These are phyloP conservation scores for Malassezia equina DNA, from an alignment of 1,284 basidiomycete species.

Conservation along the genomic window DNA sequence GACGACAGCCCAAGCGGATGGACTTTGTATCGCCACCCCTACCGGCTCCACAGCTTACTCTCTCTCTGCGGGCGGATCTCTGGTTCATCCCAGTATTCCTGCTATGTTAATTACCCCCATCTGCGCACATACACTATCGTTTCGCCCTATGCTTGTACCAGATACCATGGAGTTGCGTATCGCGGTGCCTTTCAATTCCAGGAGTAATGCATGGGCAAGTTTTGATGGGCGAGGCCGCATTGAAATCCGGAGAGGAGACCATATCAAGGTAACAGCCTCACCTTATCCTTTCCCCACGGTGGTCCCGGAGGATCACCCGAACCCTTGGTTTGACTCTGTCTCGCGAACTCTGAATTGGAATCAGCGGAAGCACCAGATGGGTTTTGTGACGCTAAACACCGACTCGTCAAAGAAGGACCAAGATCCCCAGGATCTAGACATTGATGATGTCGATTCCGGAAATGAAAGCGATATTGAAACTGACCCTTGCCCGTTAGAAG, in stretches of 20 bases:
- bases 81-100: slow-evolving; percentile 95
- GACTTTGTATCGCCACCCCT: slow-evolving; percentile 86
- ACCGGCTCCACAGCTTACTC: slow-evolving; percentile 92
- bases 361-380: slow-evolving; percentile 45
- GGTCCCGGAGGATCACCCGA: slow-evolving; percentile 90
- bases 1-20: slow-evolving; percentile 98
- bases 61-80: slow-evolving; percentile 91
- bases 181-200: slow-evolving; percentile 94
- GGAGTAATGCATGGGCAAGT: slow-evolving; percentile 96
- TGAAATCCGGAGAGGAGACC: slow-evolving; percentile 74
- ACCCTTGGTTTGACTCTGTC: slow-evolving; percentile 96
- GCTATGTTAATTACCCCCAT: slow-evolving; percentile 93
- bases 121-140: slow-evolving; percentile 95
- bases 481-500: not conserved
- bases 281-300: slow-evolving; percentile 98
- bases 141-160: slow-evolving; percentile 88
- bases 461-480: not conserved
- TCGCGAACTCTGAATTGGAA: slow-evolving; percentile 82
- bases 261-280: slow-evolving; percentile 96
- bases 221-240: slow-evolving; percentile 95
- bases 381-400: slow-evolving; percentile 21
- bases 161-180: slow-evolving; percentile 98
- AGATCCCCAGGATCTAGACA: not conserved
- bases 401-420: not conserved
- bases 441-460: not conserved